These are phyloP conservation scores for Colletotrichum graminicola DNA, from an alignment of 2,329 filamentous ascomycete genomes.

Conservation along the genomic window DNA sequence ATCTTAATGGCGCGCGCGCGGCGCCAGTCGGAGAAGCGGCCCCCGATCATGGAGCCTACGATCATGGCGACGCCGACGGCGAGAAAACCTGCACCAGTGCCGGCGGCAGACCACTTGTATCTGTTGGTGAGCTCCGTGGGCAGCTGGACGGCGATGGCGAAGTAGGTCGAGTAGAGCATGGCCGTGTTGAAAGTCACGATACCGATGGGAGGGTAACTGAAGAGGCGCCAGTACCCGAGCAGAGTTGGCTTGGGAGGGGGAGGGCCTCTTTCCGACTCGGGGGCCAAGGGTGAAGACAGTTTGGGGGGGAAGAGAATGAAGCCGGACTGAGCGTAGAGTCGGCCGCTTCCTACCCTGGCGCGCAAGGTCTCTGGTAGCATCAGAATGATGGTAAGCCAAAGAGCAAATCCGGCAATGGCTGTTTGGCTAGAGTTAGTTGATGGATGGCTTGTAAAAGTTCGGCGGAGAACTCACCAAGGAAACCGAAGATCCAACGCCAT, in stretches of 20 bases:
- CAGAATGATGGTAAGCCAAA: constrained; percentile 49
- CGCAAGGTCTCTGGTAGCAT: constrained; percentile 61
- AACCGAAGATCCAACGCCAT: constrained; percentile 61
- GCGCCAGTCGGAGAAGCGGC: constrained; percentile 54
- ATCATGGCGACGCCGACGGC: constrained; percentile 45
- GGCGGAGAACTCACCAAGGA: constrained; percentile 45
- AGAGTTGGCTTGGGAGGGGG: constrained; percentile 49
- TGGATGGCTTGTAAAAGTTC: background rate
- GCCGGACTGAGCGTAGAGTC: constrained; percentile 43
- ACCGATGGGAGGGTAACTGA: constrained; percentile 50
- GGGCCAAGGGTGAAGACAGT: constrained; percentile 45
- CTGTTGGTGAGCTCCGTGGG: constrained; percentile 48
- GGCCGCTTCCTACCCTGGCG: constrained; percentile 58
- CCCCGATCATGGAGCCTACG: constrained; percentile 53
- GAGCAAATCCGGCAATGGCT: constrained; percentile 49
- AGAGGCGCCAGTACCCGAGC: constrained; percentile 47
- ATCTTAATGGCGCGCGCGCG: constrained; percentile 44
- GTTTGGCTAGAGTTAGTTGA: constrained; percentile 26
- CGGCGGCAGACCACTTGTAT: constrained; percentile 52
- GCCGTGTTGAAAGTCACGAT: constrained; percentile 52
- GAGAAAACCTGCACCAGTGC: constrained; percentile 53
- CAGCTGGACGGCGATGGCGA: constrained; percentile 49
- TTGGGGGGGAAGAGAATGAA: constrained; percentile 45
- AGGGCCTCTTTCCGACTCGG: constrained; percentile 46
- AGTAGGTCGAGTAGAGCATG: constrained; percentile 51